These are phyloP conservation scores for Ophiocordyceps unilateralis DNA, from an alignment of 2,329 filamentous ascomycete species.

Conservation along the genomic window DNA sequence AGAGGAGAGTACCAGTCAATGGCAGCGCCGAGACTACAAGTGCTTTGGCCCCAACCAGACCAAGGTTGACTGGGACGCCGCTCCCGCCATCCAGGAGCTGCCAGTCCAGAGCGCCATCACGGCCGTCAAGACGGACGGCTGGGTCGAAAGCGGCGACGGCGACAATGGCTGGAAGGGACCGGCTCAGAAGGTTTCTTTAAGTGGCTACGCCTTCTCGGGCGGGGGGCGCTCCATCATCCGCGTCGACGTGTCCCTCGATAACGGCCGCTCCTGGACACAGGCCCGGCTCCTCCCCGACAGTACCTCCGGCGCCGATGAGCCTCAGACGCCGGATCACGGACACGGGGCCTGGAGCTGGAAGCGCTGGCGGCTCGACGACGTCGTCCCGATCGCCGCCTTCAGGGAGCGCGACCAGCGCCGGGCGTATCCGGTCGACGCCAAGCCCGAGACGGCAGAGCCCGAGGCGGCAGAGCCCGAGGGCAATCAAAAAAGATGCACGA, in stretches of 20 bases:
- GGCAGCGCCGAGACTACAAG: constrained; percentile 53
- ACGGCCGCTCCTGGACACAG: constrained; percentile 46
- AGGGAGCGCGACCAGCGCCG: constrained; percentile 2
- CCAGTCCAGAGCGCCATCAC: constrained; percentile 53
- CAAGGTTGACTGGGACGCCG: constrained; percentile 43
- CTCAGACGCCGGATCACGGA: constrained; percentile 16
- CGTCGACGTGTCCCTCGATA: constrained; percentile 50
- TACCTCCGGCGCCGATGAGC: constrained; percentile 14
- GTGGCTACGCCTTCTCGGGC: constrained; percentile 52
- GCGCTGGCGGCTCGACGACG: constrained; percentile 39
- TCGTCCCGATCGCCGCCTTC: constrained; percentile 20
- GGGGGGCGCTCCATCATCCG: constrained; percentile 47
- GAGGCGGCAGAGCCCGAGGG: background rate
- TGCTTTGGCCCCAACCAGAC: constrained; percentile 47
- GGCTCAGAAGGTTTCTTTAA: constrained; percentile 20
- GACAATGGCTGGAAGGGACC: background rate
- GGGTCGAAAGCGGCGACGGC: constrained; percentile 3
- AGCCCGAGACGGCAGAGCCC: background rate
- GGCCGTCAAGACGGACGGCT: constrained; percentile 23
- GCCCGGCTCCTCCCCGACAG: constrained; percentile 41
- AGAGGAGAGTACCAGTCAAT: constrained; percentile 48
- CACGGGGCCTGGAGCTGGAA: constrained; percentile 46
- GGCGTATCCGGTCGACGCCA: constrained; percentile 1
- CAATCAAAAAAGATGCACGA: constrained; percentile 19
- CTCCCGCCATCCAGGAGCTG: constrained; percentile 49